Evolutionary conservation across 176 grass and related monocot genomes (phyloP).

Genomic region (Zoysia pacifica): DNA sequence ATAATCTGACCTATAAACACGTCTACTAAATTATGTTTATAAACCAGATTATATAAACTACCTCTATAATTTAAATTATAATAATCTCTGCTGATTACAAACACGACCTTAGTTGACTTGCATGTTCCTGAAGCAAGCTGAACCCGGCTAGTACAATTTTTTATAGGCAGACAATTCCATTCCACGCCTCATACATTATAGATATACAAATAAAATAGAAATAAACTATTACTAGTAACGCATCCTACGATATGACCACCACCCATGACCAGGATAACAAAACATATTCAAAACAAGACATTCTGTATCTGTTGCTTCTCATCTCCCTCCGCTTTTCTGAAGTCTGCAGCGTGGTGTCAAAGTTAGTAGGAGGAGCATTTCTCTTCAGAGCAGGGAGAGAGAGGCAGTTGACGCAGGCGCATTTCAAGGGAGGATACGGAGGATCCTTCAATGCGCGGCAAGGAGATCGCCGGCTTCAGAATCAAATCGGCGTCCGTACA

Average conservation of each 20-base stretch:
- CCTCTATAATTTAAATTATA: no score
- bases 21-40: no score
- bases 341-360: not conserved
- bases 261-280: constrained; percentile 23
- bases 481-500: constrained; percentile 40
- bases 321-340: constrained; percentile 5
- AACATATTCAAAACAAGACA: constrained; percentile 14
- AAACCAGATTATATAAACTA: no score
- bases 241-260: constrained; percentile 16
- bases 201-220: constrained; percentile 8
- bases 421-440: constrained; percentile 1
- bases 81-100: no score
- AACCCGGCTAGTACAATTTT: constrained; percentile 16
- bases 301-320: not conserved
- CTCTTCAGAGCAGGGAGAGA: constrained; percentile 4
- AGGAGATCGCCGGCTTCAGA: constrained; percentile 30
- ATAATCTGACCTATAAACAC: no score
- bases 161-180: constrained; percentile 30
- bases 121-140: constrained; percentile 32
- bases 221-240: not conserved
- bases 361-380: not conserved
- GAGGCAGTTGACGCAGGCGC: not conserved
- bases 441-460: constrained; percentile 21
- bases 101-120: constrained; percentile 18
- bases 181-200: constrained; percentile 21